These are phyloP conservation scores for Aspergillus nidulans DNA, from an alignment of 495 filamentous ascomycete genomes.

Conservation along the genomic window DNA sequence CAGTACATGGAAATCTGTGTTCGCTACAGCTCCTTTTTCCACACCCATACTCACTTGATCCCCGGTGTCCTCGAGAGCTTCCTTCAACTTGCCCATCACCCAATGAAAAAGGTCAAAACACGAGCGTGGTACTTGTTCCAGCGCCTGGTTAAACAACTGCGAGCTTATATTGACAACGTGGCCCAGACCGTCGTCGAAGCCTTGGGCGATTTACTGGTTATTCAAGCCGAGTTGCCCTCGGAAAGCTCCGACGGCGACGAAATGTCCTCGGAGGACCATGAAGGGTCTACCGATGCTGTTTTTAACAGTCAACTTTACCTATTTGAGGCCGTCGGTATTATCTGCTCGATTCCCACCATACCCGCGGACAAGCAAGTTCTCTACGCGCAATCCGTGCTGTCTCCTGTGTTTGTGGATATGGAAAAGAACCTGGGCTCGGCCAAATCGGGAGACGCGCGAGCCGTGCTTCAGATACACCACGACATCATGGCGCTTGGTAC, in stretches of 20 bases:
- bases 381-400: conserved; percentile 79
- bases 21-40: conserved; percentile 90
- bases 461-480: conserved; percentile 86
- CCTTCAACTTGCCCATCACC: conserved; percentile 81
- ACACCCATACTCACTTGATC: conserved; percentile 70
- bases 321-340: conserved; percentile 89
- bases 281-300: conserved; percentile 78
- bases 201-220: conserved; percentile 80
- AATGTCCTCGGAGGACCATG: conserved; percentile 87
- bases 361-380: conserved; percentile 76
- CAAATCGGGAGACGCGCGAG: conserved; percentile 72
- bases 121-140: conserved; percentile 97
- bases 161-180: conserved; percentile 77
- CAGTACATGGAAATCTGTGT: conserved; percentile 99
- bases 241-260: conserved; percentile 77
- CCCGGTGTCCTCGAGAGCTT: conserved; percentile 88
- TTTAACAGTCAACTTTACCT: conserved; percentile 90
- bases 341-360: conserved; percentile 72
- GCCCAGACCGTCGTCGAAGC: conserved; percentile 85
- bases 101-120: conserved; percentile 75
- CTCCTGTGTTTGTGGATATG: conserved; percentile 81
- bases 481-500: conserved; percentile 94
- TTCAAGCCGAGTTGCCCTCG: conserved; percentile 79
- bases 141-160: conserved; percentile 84
- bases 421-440: conserved; percentile 69